Conservation (phyloP, 352 stramenopile genomes). For the Globisporangium camurandrum region DNA sequence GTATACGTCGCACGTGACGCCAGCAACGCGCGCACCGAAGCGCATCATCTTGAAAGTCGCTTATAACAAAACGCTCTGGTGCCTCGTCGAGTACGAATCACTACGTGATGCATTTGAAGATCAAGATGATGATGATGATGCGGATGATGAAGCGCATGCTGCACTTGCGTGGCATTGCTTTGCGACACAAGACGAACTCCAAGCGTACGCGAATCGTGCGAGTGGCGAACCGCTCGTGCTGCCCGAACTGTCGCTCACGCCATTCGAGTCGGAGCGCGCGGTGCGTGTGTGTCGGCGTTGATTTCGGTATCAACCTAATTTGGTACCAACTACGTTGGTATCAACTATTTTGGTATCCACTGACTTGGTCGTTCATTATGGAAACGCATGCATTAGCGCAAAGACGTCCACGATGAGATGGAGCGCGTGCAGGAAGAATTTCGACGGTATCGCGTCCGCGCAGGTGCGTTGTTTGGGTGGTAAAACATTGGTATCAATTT, state of each 20-base stretch:
- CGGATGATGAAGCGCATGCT: no score
- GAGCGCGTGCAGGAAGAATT: constrained; percentile 85
- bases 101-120: no score
- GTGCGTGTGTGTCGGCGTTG: no score
- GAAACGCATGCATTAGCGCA: constrained; percentile 45
- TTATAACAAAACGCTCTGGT: constrained; percentile 57
- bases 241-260: constrained; percentile 61
- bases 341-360: no score
- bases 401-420: constrained; percentile 73
- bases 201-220: constrained; percentile 43
- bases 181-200: constrained; percentile 45
- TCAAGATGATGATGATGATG: constrained; percentile 59
- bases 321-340: no score
- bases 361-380: no score
- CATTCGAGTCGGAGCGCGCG: constrained; percentile 64
- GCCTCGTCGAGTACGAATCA: constrained; percentile 76
- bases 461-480: constrained; percentile 20
- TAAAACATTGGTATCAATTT: background rate
- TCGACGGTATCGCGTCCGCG: constrained; percentile 76
- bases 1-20: no score
- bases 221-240: constrained; percentile 54
- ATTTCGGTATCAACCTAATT: no score
- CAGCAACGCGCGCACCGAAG: constrained; percentile 52
- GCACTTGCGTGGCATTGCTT: constrained; percentile 75
- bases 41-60: constrained; percentile 65